These are phyloP conservation scores for Fraxinus excelsior DNA, from an alignment of 257 asterid genomes.

Conservation along the genomic window DNA sequence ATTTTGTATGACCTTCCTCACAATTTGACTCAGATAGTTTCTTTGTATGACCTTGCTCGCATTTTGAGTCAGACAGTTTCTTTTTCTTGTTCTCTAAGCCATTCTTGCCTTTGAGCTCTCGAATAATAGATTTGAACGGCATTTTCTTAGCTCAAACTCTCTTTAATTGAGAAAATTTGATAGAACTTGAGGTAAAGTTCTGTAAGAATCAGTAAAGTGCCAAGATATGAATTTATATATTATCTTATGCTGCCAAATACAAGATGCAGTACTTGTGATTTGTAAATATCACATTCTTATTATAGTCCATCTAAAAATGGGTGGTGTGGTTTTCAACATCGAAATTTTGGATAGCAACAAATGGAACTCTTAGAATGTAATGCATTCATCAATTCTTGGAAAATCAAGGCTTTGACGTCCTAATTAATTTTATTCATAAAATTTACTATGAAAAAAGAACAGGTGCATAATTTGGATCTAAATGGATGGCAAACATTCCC, in stretches of 20 bases:
- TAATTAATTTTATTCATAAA: not conserved
- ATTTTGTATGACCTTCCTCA: conserved; percentile 34
- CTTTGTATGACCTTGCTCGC: conserved; percentile 33
- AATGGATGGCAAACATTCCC: not conserved
- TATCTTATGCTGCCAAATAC: too few species aligned
- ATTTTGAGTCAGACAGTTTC: conserved; percentile 32
- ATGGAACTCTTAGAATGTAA: conserved; percentile 6
- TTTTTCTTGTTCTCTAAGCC: conserved; percentile 35
- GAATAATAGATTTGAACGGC: conserved; percentile 38
- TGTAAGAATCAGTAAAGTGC: not conserved
- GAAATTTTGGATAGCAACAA: not conserved
- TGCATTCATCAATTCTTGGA: not conserved
- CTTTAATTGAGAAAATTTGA: not conserved
- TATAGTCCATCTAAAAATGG: too few species aligned
- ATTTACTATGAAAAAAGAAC: not conserved
- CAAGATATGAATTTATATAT: too few species aligned
- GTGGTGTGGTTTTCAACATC: too few species aligned
- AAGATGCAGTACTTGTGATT: too few species aligned
- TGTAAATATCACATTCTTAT: too few species aligned
- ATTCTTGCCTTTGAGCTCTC: conserved; percentile 36
- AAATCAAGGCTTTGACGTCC: not conserved
- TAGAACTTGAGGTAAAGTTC: not conserved
- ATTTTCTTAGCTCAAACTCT: conserved; percentile 31
- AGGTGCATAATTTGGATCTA: not conserved
- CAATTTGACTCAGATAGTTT: conserved; percentile 32